Base-by-base conservation (phyloP, 1,284 basidiomycete genomes). In the Irpex sp. region DNA sequence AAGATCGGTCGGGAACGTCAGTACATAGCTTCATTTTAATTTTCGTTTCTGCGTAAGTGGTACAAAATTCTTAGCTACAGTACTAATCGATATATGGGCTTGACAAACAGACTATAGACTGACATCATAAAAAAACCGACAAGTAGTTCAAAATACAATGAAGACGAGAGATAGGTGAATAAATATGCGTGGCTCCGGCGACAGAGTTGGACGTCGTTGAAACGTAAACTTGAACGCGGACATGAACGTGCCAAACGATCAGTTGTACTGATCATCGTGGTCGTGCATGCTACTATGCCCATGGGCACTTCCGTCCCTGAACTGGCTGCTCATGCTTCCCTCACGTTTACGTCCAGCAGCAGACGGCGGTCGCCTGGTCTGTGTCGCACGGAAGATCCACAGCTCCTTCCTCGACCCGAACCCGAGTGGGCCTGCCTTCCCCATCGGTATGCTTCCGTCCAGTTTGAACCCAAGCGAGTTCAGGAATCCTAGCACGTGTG, bases 371-470 rank as follows among this genome's bases (percentile, higher is more conserved):
- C 65, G 63, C 36, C 56, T 35, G n/a, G 15, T 21, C 36, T 58
- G 36, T 26, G 64, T 57, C 43, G 71, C 66, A 47, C 68, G 63
- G 72, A 83, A 83, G 49, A 83, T 72, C 83, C 83, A 83, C 35
- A 82, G 58, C 68, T 84, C 83, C 66, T 74, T 78, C 66, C 77
- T 77, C 33, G 75, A 70, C 11, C 78, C 74, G 31, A 83, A 68
- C 35, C 77, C 75, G 58, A 81, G 70, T 46, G 79, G 64, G 5
- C 77, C 76, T n/a, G 71, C 68, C 11, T 75, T 70, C 3, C 80
- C 78, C 63, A 83, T 73, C 0, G 77, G 76, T 33, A 83, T 72
- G 39, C 79, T 80, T 2, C 82, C 83, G 60, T 81, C 78, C 9
- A 83, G 75, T 60, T 75, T 78, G 70, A 77, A 83, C 9, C 80